Base-by-base conservation (phyloP, 2,329 filamentous ascomycete genomes). In the Huntiella bhutanensis region DNA sequence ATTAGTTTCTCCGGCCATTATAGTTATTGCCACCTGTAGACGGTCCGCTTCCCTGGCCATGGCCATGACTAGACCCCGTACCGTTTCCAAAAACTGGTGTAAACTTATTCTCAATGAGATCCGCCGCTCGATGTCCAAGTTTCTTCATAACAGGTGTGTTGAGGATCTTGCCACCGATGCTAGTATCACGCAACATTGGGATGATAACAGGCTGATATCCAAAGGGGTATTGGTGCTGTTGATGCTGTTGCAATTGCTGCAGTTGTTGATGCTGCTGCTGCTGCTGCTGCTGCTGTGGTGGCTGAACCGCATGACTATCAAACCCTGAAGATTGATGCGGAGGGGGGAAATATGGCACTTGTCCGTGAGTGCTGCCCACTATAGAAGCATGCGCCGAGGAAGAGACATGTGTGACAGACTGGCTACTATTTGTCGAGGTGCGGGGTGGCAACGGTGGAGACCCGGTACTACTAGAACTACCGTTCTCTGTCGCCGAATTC, bases 71-170 rank as follows among this genome's bases (percentile, higher is more conserved):
- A 28, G 19, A 19, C 40, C 11, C 40, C 40, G 13, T 15, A 28
- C 40, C 22, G 19, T 17, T 39, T 28, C 22, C 19, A 32, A 41
- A 41, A 28, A 41, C 40, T 11, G 40, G 40, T 28, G 40, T 41
- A 28, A 41, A 10, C 19, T 41, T 41, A n/a, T 10, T 28, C 22
- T 41, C 40, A 8, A 41, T 41, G 8, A 41, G 33, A 32, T 41
- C 40, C 12, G 40, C 40, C 7, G 40, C 40, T 12, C 19, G 17
- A 41, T 41, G 28, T 28, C 40, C 40, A 12, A 41, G 15, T 15
- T 41, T 41, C 40, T 41, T 41, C 40, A 41, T 41, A 12, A 13
- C 40, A 12, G 40, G 17, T 15, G 40, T 41, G 15, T 41, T 41
- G 12, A 41, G 19, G 28, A 41, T 33, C 17, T 28, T 16, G 19